A percentile compares a stretch with the other conserved stretches of the same genome.
Evolutionary conservation across 768 basidiomycete genomes (phyloP).

Genomic region (Lentinus brumalis): DNA sequence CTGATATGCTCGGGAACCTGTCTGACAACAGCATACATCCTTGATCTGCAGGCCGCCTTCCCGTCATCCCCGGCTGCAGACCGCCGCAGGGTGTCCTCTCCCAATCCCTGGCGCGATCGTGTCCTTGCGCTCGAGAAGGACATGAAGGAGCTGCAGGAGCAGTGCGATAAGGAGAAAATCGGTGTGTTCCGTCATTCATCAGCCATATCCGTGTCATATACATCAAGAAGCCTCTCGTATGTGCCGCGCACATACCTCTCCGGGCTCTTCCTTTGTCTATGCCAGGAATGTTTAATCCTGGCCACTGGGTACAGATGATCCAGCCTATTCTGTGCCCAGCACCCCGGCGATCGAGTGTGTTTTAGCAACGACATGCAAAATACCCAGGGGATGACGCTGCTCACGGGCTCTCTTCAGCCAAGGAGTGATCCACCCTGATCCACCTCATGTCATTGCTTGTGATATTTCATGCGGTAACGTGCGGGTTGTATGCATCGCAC

Average conservation of each 20-base stretch:
- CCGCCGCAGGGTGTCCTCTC: slow-evolving; percentile 20
- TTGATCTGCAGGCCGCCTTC: slow-evolving; percentile 43
- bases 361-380: no score
- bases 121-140: slow-evolving; percentile 47
- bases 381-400: no score
- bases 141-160: slow-evolving; percentile 37
- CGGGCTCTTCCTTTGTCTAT: not conserved
- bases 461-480: no score
- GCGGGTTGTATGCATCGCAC: no score
- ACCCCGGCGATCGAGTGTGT: no score
- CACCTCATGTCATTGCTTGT: no score
- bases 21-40: slow-evolving; percentile 42
- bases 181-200: slow-evolving; percentile 32
- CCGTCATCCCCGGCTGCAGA: slow-evolving; percentile 24
- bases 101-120: slow-evolving; percentile 41
- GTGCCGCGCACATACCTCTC: not conserved
- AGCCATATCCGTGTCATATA: not conserved
- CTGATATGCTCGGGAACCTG: not conserved
- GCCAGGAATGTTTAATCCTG: no score
- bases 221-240: slow-evolving; percentile 1
- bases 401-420: no score
- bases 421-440: no score
- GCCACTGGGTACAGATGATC: not conserved
- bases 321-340: not conserved
- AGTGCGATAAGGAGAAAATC: slow-evolving; percentile 44